phyloP scores from a whole-genome alignment of 2,329 filamentous ascomycete species.

The Penicillium sp. region DNA sequence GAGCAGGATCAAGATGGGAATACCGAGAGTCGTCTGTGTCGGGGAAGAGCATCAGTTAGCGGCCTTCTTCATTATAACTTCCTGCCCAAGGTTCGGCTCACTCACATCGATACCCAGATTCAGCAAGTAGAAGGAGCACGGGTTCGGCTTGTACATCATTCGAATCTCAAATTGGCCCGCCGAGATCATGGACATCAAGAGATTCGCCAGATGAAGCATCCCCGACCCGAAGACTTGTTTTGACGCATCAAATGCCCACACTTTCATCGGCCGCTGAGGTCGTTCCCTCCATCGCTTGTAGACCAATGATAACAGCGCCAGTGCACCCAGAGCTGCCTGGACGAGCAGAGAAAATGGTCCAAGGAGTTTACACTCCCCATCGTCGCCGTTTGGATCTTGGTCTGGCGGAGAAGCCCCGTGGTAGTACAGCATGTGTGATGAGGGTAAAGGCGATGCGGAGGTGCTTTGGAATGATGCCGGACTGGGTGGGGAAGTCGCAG shows the following conservation, averaged over 20 bases:
- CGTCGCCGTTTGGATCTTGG: constrained; percentile 46
- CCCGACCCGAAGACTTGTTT: constrained; percentile 96
- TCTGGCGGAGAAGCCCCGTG: constrained; percentile 25
- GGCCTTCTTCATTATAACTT: background rate
- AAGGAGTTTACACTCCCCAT: constrained; percentile 82
- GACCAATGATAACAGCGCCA: constrained; percentile 84
- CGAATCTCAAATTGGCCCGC: constrained; percentile 71
- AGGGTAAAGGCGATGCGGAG: constrained; percentile 24
- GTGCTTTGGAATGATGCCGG: constrained; percentile 8
- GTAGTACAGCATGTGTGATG: constrained; percentile 25
- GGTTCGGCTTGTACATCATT: constrained; percentile 73
- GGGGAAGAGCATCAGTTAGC: background rate
- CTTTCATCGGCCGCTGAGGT: constrained; percentile 88
- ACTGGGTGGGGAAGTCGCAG: constrained; percentile 11
- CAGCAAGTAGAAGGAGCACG: constrained; percentile 93
- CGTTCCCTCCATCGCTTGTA: constrained; percentile 92
- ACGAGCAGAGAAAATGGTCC: constrained; percentile 90
- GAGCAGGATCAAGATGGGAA: constrained; percentile 89
- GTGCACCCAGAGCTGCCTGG: constrained; percentile 79
- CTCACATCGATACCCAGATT: constrained; percentile 95
- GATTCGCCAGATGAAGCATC: constrained; percentile 86
- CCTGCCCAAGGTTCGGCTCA: constrained; percentile 29
- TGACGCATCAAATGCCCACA: constrained; percentile 97
- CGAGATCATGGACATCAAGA: constrained; percentile 95
- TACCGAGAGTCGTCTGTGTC: constrained; percentile 87